These are phyloP conservation scores for Alternaria triticimaculans DNA, from an alignment of 2,329 filamentous ascomycete species.

Conservation along the genomic window DNA sequence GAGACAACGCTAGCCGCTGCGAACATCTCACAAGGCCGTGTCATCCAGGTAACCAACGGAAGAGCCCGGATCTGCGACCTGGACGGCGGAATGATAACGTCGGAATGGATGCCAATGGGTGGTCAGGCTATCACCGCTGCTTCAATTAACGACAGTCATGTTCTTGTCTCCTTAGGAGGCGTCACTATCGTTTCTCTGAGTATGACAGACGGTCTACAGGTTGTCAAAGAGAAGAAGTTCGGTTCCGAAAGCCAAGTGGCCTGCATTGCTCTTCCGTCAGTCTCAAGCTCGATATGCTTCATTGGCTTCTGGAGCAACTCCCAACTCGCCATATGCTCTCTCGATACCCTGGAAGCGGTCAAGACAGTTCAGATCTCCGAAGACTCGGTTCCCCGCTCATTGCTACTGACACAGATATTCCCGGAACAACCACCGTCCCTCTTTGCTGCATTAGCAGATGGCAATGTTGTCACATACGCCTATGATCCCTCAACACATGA, in stretches of 20 bases:
- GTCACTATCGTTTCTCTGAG: slow-evolving; percentile 73
- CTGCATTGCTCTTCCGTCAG: slow-evolving; percentile 76
- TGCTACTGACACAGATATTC: slow-evolving; percentile 80
- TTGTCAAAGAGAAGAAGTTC: slow-evolving; percentile 67
- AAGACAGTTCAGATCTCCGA: slow-evolving; percentile 64
- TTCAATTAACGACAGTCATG: slow-evolving; percentile 72
- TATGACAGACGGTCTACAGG: slow-evolving; percentile 63
- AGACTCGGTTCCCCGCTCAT: slow-evolving; percentile 80
- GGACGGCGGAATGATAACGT: slow-evolving; percentile 59
- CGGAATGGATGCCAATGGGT: slow-evolving; percentile 64
- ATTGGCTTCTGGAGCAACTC: slow-evolving; percentile 90
- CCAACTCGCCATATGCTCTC: slow-evolving; percentile 74
- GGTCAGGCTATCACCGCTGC: slow-evolving; percentile 73
- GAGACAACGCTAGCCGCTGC: slow-evolving; percentile 74
- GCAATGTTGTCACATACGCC: slow-evolving; percentile 84
- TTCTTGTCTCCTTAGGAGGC: slow-evolving; percentile 79
- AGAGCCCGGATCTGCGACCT: slow-evolving; percentile 68
- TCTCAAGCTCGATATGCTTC: slow-evolving; percentile 71
- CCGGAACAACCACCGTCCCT: slow-evolving; percentile 72
- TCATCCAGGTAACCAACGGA: slow-evolving; percentile 78
- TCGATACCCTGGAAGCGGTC: slow-evolving; percentile 70
- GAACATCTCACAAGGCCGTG: slow-evolving; percentile 67
- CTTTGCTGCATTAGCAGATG: slow-evolving; percentile 90
- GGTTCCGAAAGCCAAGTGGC: slow-evolving; percentile 77
- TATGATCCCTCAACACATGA: slow-evolving; percentile 67